Evolutionary conservation across 2,329 filamentous ascomycete species (phyloP), one percentile per base, ranked within the genome.

Genomic region (Coniochaeta sp.): DNA sequence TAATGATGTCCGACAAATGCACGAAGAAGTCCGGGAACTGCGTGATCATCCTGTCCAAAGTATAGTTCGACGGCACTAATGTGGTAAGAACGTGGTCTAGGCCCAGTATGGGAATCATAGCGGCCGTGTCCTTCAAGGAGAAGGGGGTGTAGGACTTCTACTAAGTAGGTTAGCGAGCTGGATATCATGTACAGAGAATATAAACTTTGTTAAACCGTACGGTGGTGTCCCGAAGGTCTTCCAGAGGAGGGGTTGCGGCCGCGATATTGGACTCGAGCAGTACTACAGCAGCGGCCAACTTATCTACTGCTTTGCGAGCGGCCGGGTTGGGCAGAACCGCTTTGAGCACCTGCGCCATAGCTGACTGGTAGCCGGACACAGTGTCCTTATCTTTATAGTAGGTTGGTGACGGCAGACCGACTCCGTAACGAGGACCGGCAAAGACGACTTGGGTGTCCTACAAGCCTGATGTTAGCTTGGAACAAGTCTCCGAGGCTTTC

Each of bases 131-230:
- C 12, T 80, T 72, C 19, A 88, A 70, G 9, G 78, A 79, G 69
- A 81, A 81, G 1, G 85, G 85, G 66, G 89, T 89, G 71, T 89
- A 89, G 64, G 82, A 84, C 74, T 88, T 83, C 74, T 78, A 40
- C 2, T 10, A 7, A 2, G 8, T 4, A 32, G 24, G 26, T 59
- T 19, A 59, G 58, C 19, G 19, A 38, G 17, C 30, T 28, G 19
- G 7, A 36, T 26, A 8, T 24, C 2, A 34, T 59, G 60, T 17
- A 59, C 56, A 19, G 57, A 50, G 17, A 59, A 61, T 40, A 60
- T 32, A 24, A 61, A n/a, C n/a, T n/a, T n/a, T n/a, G n/a, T n/a
- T n/a, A n/a, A 58, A 22, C 52, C 10, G 32, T n/a, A 60, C 57
- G 16, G 66, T 63, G 12, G 67, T 61, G 26, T 65, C 64, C 38